Percentiles rank a stretch among this genome's conserved stretches.
Conservation (phyloP, 768 basidiomycete species). For the Mycena belliarum region DNA sequence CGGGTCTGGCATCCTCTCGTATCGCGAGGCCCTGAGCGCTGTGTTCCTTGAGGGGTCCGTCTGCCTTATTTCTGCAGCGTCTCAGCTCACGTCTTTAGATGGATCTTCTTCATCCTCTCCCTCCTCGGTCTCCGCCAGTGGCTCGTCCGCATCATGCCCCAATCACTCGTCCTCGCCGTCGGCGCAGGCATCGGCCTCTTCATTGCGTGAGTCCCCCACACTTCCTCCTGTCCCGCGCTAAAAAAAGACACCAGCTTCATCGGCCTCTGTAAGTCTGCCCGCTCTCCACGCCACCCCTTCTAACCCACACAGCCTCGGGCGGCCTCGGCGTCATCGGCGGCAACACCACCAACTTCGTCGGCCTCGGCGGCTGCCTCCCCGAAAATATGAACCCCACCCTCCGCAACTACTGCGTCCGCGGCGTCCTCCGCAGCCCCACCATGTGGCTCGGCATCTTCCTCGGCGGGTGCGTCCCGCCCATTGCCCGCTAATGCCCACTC, state of each 20-base stretch:
- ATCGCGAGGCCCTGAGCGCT: slow-evolving; percentile 78
- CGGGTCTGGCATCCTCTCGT: slow-evolving; percentile 70
- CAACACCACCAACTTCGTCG: slow-evolving; percentile 72
- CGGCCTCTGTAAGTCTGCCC: slow-evolving; percentile 59
- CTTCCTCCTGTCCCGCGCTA: background rate
- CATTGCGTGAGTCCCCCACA: slow-evolving; percentile 60
- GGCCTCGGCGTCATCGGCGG: slow-evolving; percentile 81
- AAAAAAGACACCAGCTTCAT: slow-evolving; percentile 49
- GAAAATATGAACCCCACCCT: slow-evolving; percentile 48
- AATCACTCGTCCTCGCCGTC: slow-evolving; percentile 81
- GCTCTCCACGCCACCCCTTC: background rate
- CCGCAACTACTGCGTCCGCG: slow-evolving; percentile 59
- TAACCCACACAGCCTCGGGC: slow-evolving; percentile 45
- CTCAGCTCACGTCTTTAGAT: slow-evolving; percentile 33
- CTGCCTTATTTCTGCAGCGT: background rate
- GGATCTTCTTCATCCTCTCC: slow-evolving; percentile 81
- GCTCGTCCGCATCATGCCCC: slow-evolving; percentile 89
- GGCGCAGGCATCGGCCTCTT: slow-evolving; percentile 88
- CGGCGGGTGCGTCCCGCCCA: slow-evolving; percentile 60
- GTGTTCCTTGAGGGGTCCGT: slow-evolving; percentile 85
- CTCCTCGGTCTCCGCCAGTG: slow-evolving; percentile 85
- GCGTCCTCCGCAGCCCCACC: slow-evolving; percentile 70
- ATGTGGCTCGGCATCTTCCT: slow-evolving; percentile 87
- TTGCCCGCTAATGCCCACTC: background rate
- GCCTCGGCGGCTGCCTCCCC: slow-evolving; percentile 72